Evolutionary conservation across 2,329 filamentous ascomycete species (phyloP), one percentile per base, ranked within the genome.

Genomic region (Paecilomyces dactylethromorphus): DNA sequence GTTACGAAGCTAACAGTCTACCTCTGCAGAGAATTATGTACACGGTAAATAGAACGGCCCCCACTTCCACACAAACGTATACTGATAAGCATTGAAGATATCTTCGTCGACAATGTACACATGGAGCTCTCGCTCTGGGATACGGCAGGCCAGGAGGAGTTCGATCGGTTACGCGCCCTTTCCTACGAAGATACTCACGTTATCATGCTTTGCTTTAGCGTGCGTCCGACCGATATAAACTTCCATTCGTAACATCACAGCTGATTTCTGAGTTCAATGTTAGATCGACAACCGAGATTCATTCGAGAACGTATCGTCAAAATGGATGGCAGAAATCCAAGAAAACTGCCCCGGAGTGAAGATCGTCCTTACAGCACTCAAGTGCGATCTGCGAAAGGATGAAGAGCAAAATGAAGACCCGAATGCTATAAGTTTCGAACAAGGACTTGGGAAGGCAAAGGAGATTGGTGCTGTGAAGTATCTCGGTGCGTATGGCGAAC

Each of bases 81-180:
- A 63, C 68, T 70, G 59, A 71, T 65, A 57, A 39, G 51, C 51
- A 53, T 32, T 21, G 8, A 68, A 94, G 93, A 99, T 75, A 97
- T 99, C 75, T 99, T 96, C 76, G 94, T 99, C 74, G 94, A 99
- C 74, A 92, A 89, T 72, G 90, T 92, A 56, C 93, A 97, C 78
- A 96, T 99, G 74, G 94, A 99, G 76, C 83, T 99, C 58, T 97
- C 93, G 60, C 84, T 99, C 60, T 99, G 94, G 94, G 94, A 99
- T 76, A 99, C 94, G 0, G 94, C 94, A 45, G 94, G 94, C 26
- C 94, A 99, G 78, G 94, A 99, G 81, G 94, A 99, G 84, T 99
- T 97, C 79, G 94, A 99, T 78, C 87, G 94, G 56, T 80, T 99
- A 76, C 90, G 94, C 70, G 96, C 92, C 64, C 85, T 99, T 58